Conservation (phyloP, 139 green algal species). For the Volvox africanus region DNA sequence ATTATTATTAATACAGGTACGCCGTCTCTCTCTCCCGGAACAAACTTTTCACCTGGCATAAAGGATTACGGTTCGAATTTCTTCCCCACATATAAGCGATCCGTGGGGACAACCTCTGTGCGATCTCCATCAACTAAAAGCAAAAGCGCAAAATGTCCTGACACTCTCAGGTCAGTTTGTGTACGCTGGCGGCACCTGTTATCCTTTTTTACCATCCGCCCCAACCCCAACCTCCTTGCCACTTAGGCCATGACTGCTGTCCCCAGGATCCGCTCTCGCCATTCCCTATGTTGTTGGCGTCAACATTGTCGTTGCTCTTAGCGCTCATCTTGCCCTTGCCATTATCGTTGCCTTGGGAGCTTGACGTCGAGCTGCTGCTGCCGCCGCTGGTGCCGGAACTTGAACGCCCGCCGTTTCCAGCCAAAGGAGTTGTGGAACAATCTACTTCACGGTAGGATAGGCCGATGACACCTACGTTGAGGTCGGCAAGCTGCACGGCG, state of each 20-base stretch:
- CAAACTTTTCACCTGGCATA: too few relatives aligned
- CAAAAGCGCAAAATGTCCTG: too few relatives aligned
- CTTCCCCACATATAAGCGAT: too few relatives aligned
- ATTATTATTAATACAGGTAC: too few relatives aligned
- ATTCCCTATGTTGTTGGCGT: not conserved
- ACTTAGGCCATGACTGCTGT: too few relatives aligned
- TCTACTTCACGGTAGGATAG: conserved; percentile 26
- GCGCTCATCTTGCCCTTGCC: not conserved
- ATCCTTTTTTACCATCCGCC: not conserved
- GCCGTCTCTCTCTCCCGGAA: too few relatives aligned
- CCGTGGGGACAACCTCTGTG: too few relatives aligned
- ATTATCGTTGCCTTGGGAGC: not conserved
- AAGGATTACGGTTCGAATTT: too few relatives aligned
- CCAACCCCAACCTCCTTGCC: not conserved
- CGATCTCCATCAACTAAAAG: too few relatives aligned
- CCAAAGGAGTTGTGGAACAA: not conserved
- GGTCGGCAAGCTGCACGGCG: conserved; percentile 26
- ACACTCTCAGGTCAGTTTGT: too few relatives aligned
- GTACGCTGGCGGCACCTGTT: too few relatives aligned
- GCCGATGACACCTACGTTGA: conserved; percentile 51
- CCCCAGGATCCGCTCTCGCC: not conserved
- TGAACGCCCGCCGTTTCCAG: not conserved
- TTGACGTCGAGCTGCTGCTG: not conserved
- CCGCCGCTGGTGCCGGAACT: too few relatives aligned
- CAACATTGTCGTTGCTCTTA: not conserved